Evolutionary conservation across 306 rosid species (phyloP), one percentile per base, ranked within the genome.

Genomic region (Spatholobus suberectus): DNA sequence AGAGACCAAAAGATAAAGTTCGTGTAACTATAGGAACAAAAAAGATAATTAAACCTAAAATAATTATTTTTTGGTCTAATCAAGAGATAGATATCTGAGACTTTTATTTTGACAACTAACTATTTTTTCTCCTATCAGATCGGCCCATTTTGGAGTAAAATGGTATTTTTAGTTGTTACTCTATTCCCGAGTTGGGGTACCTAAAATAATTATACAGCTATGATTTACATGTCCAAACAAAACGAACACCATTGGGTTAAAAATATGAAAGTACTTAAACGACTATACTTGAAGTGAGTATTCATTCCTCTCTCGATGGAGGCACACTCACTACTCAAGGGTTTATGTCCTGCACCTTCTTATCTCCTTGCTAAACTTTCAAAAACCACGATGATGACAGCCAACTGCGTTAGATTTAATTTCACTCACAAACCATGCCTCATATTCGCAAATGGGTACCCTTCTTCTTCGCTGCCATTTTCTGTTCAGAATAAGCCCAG

Each of bases 281-380:
- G 3, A 44, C n/a, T 29, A 29, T 29, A 51, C 26, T 65, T 6
- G 24, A 15, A 34, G 24, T 15, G 70, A 18, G 27, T 6, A 27
- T 12, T 8, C 3, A 20, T 55, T 58, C 8, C 18, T 40, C 73
- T 18, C 35, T 24, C 15, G 13, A 70, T 70, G 93, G 94, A 88
- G 75, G 54, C 92, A 26, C 72, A 87, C 75, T 59, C 93, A 43
- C 79, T 90, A 12, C 40, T 80, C 0, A 80, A 76, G 82, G 61
- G 86, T 78, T 62, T 78, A 62, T 78, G 86, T 29, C 23, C 13
- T 47, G 5, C 57, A 32, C 49, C 76, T 8, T 59, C 86, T 88
- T 83, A 84, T 84, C 86, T 81, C 35, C 52, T 86, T 37, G 76
- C 82, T 3, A 76, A 65, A 12, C 52, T 81, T 58, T 76, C 82